Conservation (phyloP, 176 grass and related monocot genomes). For the Saccharum spontaneum region DNA sequence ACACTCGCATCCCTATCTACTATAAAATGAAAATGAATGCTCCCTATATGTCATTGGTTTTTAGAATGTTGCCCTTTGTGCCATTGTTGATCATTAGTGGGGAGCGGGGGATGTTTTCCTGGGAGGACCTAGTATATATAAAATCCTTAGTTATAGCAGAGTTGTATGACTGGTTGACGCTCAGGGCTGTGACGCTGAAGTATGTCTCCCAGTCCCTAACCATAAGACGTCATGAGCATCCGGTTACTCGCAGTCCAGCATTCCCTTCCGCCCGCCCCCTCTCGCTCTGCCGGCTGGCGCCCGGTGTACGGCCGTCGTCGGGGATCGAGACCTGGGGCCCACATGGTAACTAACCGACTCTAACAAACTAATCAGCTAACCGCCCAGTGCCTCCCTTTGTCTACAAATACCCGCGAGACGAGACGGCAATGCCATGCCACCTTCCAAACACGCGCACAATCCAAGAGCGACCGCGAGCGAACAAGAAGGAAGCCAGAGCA, state of each 20-base stretch:
- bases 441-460: no score
- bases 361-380: neutral
- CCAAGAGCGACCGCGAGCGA: no score
- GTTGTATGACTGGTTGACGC: no score
- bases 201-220: no score
- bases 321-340: neutral
- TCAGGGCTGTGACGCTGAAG: no score
- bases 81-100: neutral
- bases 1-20: neutral
- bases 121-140: no score
- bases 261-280: neutral
- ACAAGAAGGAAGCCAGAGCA: no score
- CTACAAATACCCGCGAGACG: neutral
- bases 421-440: no score
- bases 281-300: neutral
- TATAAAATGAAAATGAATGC: neutral
- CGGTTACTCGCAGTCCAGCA: neutral
- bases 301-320: neutral
- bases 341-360: neutral
- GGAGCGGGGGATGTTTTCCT: no score
- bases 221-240: no score
- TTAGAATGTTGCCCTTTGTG: neutral
- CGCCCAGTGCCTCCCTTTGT: neutral
- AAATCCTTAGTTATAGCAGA: no score
- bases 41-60: neutral